These are phyloP conservation scores for Gamsiella multidivaricata DNA, from an alignment of 192 early-diverging fungal genomes.

Conservation along the genomic window DNA sequence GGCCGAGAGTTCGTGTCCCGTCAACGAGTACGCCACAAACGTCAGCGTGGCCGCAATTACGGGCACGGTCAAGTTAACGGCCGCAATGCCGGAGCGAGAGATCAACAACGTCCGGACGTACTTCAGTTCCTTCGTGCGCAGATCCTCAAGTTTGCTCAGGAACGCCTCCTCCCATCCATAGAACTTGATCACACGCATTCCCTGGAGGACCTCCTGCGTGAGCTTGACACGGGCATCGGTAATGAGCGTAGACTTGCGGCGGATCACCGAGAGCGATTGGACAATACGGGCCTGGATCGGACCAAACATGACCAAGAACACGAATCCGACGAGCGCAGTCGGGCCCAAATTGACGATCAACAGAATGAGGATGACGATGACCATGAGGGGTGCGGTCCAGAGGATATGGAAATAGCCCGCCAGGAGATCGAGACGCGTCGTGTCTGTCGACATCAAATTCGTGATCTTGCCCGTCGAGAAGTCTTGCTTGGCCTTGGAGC, in stretches of 20 bases:
- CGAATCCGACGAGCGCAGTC: constrained; percentile 72
- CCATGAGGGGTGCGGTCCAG: constrained; percentile 59
- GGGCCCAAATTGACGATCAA: constrained; percentile 65
- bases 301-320: constrained; percentile 58
- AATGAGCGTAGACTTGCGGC: constrained; percentile 58
- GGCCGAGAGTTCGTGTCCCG: constrained; percentile 68
- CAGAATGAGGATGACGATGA: constrained; percentile 55
- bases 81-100: constrained; percentile 53
- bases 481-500: constrained; percentile 59
- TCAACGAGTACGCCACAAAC: constrained; percentile 58
- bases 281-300: constrained; percentile 54
- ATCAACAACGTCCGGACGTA: constrained; percentile 51
- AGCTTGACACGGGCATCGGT: constrained; percentile 81
- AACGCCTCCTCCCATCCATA: constrained; percentile 75
- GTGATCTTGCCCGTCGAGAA: constrained; percentile 73
- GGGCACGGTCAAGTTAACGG: constrained; percentile 51
- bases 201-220: constrained; percentile 73
- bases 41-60: constrained; percentile 63
- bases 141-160: constrained; percentile 47
- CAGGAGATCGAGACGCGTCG: constrained; percentile 57
- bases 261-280: constrained; percentile 31
- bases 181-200: constrained; percentile 83
- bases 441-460: constrained; percentile 80
- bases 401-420: constrained; percentile 58
- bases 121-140: constrained; percentile 54